phyloP scores from a whole-genome alignment of 2,329 filamentous ascomycete species.

The Talaromyces albobiverticillius region DNA sequence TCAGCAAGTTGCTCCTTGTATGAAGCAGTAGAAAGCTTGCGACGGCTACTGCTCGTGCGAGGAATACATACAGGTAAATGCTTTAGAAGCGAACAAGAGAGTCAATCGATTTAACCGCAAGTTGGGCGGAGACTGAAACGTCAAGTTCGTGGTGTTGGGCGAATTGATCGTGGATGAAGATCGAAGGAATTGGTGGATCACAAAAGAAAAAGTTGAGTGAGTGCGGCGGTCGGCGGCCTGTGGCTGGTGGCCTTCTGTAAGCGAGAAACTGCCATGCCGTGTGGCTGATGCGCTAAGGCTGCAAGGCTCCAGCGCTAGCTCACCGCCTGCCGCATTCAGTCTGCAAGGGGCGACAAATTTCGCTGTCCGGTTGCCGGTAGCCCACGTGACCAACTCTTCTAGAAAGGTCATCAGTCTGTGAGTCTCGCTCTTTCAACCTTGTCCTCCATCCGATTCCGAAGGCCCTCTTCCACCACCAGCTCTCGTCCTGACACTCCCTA shows the following conservation, averaged over 20 bases:
- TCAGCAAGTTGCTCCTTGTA: neutral
- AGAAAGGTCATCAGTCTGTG: conserved; percentile 11
- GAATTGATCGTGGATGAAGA: conserved; percentile 30
- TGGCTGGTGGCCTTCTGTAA: conserved; percentile 35
- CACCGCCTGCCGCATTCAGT: conserved; percentile 11
- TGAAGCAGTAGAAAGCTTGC: too few relatives aligned
- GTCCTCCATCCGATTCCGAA: neutral
- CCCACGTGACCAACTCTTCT: conserved; percentile 14
- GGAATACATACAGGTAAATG: conserved; percentile 24
- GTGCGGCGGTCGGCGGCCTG: conserved; percentile 29
- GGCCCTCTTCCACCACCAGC: neutral
- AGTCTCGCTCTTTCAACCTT: neutral
- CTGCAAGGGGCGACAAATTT: neutral
- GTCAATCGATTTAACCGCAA: conserved; percentile 99
- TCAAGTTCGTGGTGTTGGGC: conserved; percentile 67
- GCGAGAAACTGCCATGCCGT: conserved; percentile 26
- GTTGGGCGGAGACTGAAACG: conserved; percentile 99
- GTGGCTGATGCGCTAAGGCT: conserved; percentile 28
- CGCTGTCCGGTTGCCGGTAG: neutral
- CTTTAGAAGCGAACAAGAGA: conserved; percentile 49
- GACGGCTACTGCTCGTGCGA: too few relatives aligned
- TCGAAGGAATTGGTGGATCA: conserved; percentile 22
- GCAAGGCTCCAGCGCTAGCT: too few relatives aligned
- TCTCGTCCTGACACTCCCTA: too few relatives aligned
- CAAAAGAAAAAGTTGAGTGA: conserved; percentile 31